phyloP scores from a whole-genome alignment of 2,329 filamentous ascomycete species.

The Diaporthe batatas region DNA sequence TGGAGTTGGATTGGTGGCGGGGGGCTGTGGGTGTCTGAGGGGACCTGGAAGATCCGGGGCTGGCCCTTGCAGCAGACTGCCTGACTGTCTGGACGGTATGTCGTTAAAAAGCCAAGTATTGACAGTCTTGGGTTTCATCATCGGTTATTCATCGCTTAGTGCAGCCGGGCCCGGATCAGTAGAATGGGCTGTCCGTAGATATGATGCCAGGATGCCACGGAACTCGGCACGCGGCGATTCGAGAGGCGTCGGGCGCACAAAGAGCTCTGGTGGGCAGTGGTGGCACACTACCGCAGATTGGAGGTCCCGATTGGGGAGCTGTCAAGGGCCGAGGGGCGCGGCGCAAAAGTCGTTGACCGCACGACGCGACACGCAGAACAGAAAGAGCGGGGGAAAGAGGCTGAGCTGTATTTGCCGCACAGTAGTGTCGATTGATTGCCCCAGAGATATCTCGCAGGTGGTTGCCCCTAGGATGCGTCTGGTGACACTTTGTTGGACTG shows the following conservation, averaged over 20 bases:
- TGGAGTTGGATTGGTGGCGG: conserved; percentile 2
- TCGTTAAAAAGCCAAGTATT: conserved; percentile 18
- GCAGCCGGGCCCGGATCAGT: conserved; percentile 13
- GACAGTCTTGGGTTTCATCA: conserved; percentile 35
- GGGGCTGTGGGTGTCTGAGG: conserved; percentile 1
- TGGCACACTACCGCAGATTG: conserved; percentile 28
- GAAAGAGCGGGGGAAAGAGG: conserved; percentile 3
- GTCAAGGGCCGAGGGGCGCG: not conserved
- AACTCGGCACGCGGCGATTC: conserved; percentile 27
- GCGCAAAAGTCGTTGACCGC: conserved; percentile 25
- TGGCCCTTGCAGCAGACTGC: conserved; percentile 1
- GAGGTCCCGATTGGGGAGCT: conserved; percentile 27
- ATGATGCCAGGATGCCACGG: conserved; percentile 11
- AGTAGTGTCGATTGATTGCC: too few relatives aligned
- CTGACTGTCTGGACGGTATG: conserved; percentile 3
- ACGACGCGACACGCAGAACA: not conserved
- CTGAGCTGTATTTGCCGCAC: not conserved
- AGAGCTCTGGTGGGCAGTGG: conserved; percentile 6
- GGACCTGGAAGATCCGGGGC: not conserved
- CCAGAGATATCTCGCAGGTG: too few relatives aligned
- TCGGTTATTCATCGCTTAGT: not conserved
- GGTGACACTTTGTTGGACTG: conserved; percentile 4
- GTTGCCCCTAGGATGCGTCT: not conserved
- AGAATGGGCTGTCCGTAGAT: not conserved
- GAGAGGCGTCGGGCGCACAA: not conserved